Evolutionary conservation across 768 basidiomycete species (phyloP).

Genomic region (Boletus subcaerulescens): DNA sequence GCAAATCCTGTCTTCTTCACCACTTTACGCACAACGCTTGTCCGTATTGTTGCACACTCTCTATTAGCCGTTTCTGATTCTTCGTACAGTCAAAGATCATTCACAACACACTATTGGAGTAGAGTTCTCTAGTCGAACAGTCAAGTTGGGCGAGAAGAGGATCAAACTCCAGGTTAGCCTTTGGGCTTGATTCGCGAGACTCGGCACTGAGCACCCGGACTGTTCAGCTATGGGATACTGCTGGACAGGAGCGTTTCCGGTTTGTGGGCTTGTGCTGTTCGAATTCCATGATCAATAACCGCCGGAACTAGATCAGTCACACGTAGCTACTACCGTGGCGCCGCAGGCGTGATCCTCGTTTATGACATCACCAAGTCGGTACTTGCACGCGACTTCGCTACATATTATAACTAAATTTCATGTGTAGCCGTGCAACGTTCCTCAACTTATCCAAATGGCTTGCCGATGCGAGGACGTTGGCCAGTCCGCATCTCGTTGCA

Average conservation of each 20-base stretch:
- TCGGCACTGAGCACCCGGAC: slow-evolving; percentile 13
- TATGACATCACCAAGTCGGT: slow-evolving; percentile 89
- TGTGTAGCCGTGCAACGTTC: slow-evolving; percentile 80
- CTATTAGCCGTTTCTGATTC: slow-evolving; percentile 5
- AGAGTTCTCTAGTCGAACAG: slow-evolving; percentile 92
- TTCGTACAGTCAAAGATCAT: slow-evolving; percentile 81
- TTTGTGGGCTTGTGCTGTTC: slow-evolving; percentile 31
- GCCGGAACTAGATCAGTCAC: slow-evolving; percentile 69
- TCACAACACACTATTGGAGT: slow-evolving; percentile 99
- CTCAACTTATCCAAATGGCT: slow-evolving; percentile 84
- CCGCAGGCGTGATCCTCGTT: slow-evolving; percentile 87
- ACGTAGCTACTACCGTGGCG: slow-evolving; percentile 93
- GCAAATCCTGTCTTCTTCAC: slow-evolving; percentile 95
- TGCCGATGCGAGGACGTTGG: slow-evolving; percentile 88
- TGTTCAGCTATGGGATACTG: slow-evolving; percentile 91
- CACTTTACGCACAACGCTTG: slow-evolving; percentile 96
- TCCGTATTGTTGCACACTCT: slow-evolving; percentile 41
- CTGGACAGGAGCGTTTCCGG: slow-evolving; percentile 95
- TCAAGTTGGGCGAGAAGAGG: slow-evolving; percentile 89
- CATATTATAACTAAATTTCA: neutral
- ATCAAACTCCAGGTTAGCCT: slow-evolving; percentile 87
- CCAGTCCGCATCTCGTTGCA: slow-evolving; percentile 85
- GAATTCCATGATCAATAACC: slow-evolving; percentile 9
- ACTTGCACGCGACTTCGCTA: neutral
- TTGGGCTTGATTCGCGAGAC: neutral